A percentile compares a stretch with the other conserved stretches of the same genome.
phyloP scores from a whole-genome alignment of 148 eudicot genomes.

The Camellia granthamiana region DNA sequence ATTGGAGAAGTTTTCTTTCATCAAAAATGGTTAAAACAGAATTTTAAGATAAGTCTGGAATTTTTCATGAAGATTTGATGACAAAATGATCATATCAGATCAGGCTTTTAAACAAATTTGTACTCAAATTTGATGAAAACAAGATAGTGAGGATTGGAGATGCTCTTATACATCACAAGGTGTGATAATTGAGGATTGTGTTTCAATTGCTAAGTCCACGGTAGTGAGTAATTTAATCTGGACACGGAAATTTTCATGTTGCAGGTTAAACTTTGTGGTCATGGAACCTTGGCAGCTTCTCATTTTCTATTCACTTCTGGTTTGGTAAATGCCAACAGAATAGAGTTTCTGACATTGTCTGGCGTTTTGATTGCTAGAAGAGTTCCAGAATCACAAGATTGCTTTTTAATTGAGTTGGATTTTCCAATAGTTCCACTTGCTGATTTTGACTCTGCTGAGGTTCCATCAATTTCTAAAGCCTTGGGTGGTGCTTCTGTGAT shows the following conservation, averaged over 20 bases:
- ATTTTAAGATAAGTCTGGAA: too few relatives aligned
- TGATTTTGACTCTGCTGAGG: slow-evolving; percentile 36
- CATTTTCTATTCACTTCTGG: slow-evolving; percentile 65
- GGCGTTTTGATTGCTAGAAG: slow-evolving; percentile 71
- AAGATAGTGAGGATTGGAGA: too few relatives aligned
- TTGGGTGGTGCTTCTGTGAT: slow-evolving; percentile 37
- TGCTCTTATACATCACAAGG: too few relatives aligned
- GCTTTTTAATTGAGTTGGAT: slow-evolving; percentile 59
- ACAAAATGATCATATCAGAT: too few relatives aligned
- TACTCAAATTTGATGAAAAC: too few relatives aligned
- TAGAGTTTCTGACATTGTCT: slow-evolving; percentile 72
- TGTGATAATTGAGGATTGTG: not conserved
- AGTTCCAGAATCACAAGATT: slow-evolving; percentile 27
- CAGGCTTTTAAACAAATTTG: too few relatives aligned
- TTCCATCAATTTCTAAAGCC: slow-evolving; percentile 41
- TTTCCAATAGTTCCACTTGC: slow-evolving; percentile 48
- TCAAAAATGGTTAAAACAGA: too few relatives aligned
- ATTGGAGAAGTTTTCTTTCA: too few relatives aligned
- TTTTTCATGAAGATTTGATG: too few relatives aligned
- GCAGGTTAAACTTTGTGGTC: slow-evolving; percentile 85
- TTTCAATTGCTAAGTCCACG: not conserved
- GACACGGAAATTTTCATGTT: not conserved
- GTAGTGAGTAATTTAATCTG: not conserved
- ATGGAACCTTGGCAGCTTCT: slow-evolving; percentile 87
- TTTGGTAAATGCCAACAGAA: slow-evolving; percentile 39